phyloP scores from a whole-genome alignment of 192 early-diverging fungal species.

The Backusella parvicylindrica region DNA sequence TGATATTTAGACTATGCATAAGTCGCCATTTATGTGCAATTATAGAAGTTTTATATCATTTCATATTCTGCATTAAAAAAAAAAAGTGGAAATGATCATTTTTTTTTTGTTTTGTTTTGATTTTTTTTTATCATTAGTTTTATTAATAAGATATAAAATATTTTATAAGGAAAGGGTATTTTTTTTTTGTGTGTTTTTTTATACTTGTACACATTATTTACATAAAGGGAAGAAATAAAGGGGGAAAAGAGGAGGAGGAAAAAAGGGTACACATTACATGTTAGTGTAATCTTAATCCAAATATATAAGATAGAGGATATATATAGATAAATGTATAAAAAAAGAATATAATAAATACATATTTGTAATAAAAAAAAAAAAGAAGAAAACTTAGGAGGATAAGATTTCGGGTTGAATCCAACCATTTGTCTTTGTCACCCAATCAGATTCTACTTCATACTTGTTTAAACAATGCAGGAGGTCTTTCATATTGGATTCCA shows the following conservation, averaged over 20 bases:
- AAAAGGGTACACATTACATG: no score
- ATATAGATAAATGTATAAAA: not conserved
- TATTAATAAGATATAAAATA: not conserved
- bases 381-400: not conserved
- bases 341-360: not conserved
- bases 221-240: not conserved
- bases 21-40: no score
- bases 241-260: not conserved
- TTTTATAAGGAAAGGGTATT: not conserved
- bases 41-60: no score
- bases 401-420: slow-evolving; percentile 12
- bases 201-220: not conserved
- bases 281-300: not conserved
- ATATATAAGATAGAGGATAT: no score
- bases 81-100: not conserved
- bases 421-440: slow-evolving; percentile 13
- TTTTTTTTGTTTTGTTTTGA: no score
- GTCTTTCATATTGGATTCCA: not conserved
- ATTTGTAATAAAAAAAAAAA: not conserved
- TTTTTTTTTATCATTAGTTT: no score
- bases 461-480: slow-evolving; percentile 10
- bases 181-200: not conserved
- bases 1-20: not conserved
- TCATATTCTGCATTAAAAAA: not conserved
- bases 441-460: slow-evolving; percentile 15